phyloP scores from a whole-genome alignment of 169 alveolate species.

The Cytauxzoon felis region DNA sequence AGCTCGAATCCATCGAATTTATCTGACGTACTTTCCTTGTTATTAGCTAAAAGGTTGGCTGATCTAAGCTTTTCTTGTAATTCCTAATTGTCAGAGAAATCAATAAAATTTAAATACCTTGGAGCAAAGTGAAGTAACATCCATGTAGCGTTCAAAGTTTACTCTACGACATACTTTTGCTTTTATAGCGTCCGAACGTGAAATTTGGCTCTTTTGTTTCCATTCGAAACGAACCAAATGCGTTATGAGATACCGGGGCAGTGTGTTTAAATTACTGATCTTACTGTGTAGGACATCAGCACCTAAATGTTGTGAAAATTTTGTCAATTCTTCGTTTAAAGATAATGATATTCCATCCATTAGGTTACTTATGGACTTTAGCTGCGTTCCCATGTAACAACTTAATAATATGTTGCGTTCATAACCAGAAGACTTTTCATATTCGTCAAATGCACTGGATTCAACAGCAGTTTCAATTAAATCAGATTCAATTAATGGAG shows the following conservation, averaged over 20 bases:
- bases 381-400: conserved; percentile 84
- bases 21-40: conserved; percentile 2
- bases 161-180: conserved; percentile 93
- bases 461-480: conserved; percentile 1
- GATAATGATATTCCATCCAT: conserved; percentile 87
- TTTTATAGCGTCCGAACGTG: conserved; percentile 86
- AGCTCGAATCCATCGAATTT: conserved; percentile 55
- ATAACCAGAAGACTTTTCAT: not conserved
- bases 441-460: conserved; percentile 1
- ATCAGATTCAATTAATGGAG: conserved; percentile 2
- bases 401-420: conserved; percentile 30
- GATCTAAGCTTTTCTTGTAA: conserved; percentile 14
- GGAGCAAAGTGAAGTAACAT: conserved; percentile 87
- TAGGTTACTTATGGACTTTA: conserved; percentile 82
- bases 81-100: conserved; percentile 70
- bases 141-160: conserved; percentile 88
- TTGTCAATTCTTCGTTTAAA: conserved; percentile 83
- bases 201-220: conserved; percentile 80
- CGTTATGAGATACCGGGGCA: conserved; percentile 88
- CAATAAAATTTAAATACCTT: conserved; percentile 78
- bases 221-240: conserved; percentile 95
- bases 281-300: conserved; percentile 83
- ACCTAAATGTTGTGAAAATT: conserved; percentile 76
- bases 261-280: conserved; percentile 77
- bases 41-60: not conserved